Base-by-base conservation (phyloP, 345 rosid species). In the Turritis glabra region DNA sequence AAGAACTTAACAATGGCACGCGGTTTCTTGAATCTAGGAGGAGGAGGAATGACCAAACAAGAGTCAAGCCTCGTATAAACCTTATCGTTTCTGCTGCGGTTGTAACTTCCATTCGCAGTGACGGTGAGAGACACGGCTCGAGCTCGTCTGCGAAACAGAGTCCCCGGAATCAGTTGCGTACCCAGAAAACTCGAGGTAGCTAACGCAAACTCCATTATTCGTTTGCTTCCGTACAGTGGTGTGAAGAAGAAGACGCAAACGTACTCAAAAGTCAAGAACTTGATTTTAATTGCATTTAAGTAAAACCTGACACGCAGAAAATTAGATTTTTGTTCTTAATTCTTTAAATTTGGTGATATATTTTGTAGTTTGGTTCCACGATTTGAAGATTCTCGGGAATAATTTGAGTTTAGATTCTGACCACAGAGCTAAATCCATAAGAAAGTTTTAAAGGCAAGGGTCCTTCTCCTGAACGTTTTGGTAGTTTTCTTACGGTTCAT, bases 1-100 rank as follows among this genome's bases (percentile, higher is more conserved):
- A 91, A 69, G 86, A 93, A 91, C 48, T 93, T 85, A 84, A 93
- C 79, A 73, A 93, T 85, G 9, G 90, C 96, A 0, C 88, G 84
- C 4, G 94, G 91, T 65, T 78, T 87, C 69, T 64, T 80, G 41
- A 83, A 85, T 22, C 43, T 76, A 7, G 81, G 73, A 7, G 94
- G 96, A 43, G 96, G 96, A 52, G 94, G 87, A 30, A 87, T 78
- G 44, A 91, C 82, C 48, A 87, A 59, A 75, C 97, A 93, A 65
- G 96, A 80, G 32, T 82, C 90, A 27, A 85, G 69, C 71, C 86
- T 85, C 63, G 18, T 79, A 84, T 83, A 86, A 2, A 74, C 25
- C 79, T 68, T 92, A 64, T 57, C 70, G 73, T 65, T 65, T 47
- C 71, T 43, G 44, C 76, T 41, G 56, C 77, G 64, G 64, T 15